A percentile compares a stretch with the other conserved stretches of the same genome.
These are phyloP conservation scores for Plectosphaerella cucumerina DNA, from an alignment of 2,329 filamentous ascomycete genomes.

Conservation along the genomic window DNA sequence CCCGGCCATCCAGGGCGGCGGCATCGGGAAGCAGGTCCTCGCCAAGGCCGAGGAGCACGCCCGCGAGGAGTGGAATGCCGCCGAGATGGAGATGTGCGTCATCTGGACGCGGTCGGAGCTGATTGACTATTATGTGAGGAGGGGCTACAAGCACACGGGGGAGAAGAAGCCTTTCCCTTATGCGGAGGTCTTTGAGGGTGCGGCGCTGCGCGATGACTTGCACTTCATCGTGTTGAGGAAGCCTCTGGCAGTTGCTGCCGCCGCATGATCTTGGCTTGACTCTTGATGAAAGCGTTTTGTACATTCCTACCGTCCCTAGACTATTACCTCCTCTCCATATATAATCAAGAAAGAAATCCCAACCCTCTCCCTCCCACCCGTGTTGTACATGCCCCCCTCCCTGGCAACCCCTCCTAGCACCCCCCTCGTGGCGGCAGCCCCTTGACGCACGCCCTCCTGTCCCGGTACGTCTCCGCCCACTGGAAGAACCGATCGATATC, in stretches of 20 bases:
- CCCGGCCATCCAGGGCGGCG: slow-evolving; percentile 34
- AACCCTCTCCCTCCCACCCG: no score
- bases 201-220: slow-evolving; percentile 36
- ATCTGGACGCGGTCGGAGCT: slow-evolving; percentile 38
- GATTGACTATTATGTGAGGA: slow-evolving; percentile 39
- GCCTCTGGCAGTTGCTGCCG: slow-evolving; percentile 16
- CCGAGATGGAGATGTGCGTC: slow-evolving; percentile 38
- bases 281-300: no score
- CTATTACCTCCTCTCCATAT: no score
- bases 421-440: slow-evolving; percentile 4
- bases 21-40: slow-evolving; percentile 37
- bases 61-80: slow-evolving; percentile 23
- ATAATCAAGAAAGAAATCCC: no score
- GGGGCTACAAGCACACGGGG: slow-evolving; percentile 36
- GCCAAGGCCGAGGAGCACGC: slow-evolving; percentile 34
- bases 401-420: slow-evolving; percentile 3
- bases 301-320: no score
- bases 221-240: slow-evolving; percentile 38
- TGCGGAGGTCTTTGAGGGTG: slow-evolving; percentile 26
- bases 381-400: no score
- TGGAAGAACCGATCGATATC: slow-evolving; percentile 31
- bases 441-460: slow-evolving; percentile 16
- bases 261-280: background rate
- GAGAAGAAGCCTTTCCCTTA: slow-evolving; percentile 39
- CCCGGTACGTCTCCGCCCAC: slow-evolving; percentile 27